phyloP scores from a whole-genome alignment of 2,329 filamentous ascomycete genomes.

The Epichloe coenophiala region DNA sequence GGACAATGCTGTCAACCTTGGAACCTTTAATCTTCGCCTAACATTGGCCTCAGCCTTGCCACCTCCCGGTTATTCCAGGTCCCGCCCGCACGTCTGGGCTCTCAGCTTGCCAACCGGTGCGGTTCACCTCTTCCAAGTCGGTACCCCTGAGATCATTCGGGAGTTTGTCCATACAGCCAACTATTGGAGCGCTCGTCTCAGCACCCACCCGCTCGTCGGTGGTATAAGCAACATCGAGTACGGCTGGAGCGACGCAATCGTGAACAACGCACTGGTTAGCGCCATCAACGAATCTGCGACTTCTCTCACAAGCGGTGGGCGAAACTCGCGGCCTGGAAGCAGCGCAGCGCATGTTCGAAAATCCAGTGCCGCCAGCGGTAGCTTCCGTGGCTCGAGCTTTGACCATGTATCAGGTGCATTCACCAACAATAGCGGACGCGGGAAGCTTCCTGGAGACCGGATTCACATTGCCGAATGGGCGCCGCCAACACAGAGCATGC shows the following conservation, averaged over 20 bases:
- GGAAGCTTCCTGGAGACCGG: slow-evolving; percentile 70
- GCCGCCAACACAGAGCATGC: slow-evolving; percentile 81
- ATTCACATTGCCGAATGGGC: slow-evolving; percentile 78
- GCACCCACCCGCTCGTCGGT: slow-evolving; percentile 83
- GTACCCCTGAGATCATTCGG: slow-evolving; percentile 83
- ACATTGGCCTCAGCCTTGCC: slow-evolving; percentile 85
- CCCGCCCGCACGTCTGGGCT: slow-evolving; percentile 85
- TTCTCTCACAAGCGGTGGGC: slow-evolving; percentile 18
- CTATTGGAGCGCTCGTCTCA: slow-evolving; percentile 92
- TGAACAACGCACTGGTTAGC: slow-evolving; percentile 45
- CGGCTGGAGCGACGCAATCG: slow-evolving; percentile 80
- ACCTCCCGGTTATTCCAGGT: slow-evolving; percentile 82
- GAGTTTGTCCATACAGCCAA: slow-evolving; percentile 93
- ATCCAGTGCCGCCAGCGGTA: slow-evolving; percentile 36
- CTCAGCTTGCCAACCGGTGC: slow-evolving; percentile 83
- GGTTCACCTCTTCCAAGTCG: slow-evolving; percentile 96
- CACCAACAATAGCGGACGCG: slow-evolving; percentile 33
- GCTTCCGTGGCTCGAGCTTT: slow-evolving; percentile 43
- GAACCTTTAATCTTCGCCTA: slow-evolving; percentile 76
- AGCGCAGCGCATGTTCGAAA: slow-evolving; percentile 27
- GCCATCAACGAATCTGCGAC: slow-evolving; percentile 35
- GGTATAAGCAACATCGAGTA: slow-evolving; percentile 96
- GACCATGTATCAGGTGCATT: slow-evolving; percentile 44
- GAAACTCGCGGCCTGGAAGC: slow-evolving; percentile 35
- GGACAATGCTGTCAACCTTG: slow-evolving; percentile 83